These are phyloP conservation scores for Phytophthora europaea DNA, from an alignment of 352 stramenopile species.

Conservation along the genomic window DNA sequence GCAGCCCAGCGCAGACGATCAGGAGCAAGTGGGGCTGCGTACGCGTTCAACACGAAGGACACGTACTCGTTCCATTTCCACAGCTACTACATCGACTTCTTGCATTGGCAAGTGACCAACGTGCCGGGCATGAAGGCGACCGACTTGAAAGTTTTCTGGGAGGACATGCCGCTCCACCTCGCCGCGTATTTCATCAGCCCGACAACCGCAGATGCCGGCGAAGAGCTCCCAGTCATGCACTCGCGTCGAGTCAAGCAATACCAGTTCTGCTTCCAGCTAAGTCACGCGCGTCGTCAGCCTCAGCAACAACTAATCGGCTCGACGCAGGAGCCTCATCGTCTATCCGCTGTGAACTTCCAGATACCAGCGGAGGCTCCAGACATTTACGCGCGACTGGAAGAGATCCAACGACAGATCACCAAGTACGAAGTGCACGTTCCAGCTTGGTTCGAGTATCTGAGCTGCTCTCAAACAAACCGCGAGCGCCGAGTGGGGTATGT, in stretches of 20 bases:
- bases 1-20: conserved; percentile 45
- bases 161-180: conserved; percentile 70
- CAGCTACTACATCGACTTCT: conserved; percentile 79
- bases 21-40: conserved; percentile 35
- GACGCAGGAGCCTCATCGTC: conserved; percentile 5
- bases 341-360: conserved; percentile 7
- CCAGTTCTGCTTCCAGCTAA: conserved; percentile 67
- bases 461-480: conserved; percentile 37
- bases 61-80: conserved; percentile 84
- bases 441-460: conserved; percentile 72
- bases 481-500: conserved; percentile 65
- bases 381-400: conserved; percentile 22
- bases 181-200: conserved; percentile 61
- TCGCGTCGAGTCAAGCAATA: conserved; percentile 56
- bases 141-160: conserved; percentile 61
- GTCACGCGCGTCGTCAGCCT: conserved; percentile 18
- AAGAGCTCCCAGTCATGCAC: conserved; percentile 13
- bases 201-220: conserved; percentile 31
- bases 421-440: conserved; percentile 50
- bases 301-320: background rate
- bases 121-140: conserved; percentile 61
- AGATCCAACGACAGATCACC: conserved; percentile 38
- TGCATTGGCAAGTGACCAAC: conserved; percentile 59
- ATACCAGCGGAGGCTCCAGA: background rate
- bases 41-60: conserved; percentile 67